Base-by-base conservation (phyloP, 1,139 yeast species). In the Geotrichum candidum region DNA sequence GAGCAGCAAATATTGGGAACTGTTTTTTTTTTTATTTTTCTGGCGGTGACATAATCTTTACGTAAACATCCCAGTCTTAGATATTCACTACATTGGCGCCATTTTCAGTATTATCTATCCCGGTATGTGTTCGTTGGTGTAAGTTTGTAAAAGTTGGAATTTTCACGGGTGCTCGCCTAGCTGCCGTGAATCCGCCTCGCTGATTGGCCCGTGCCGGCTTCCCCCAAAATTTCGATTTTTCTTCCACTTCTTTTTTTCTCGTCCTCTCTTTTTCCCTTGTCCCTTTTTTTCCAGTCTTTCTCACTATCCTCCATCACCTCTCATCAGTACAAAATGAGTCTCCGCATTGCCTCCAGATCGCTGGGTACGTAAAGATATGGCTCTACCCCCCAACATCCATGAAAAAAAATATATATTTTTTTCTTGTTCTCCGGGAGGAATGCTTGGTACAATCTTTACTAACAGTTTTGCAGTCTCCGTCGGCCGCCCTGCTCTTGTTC, bases 331-430 rank as follows among this genome's bases (percentile, higher is more conserved):
- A 66, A 54, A 59, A 69, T 69, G 71, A 69, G 71, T 67, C 70
- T 69, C 61, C 70, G 72, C 60, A 64, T 68, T 60, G 70, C 69
- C 53, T 60, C 71, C 56, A 67, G 68, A 59, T 56, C 67, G 58
- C 62, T 68, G 66, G 70, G 69, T 68, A 65, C 51, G 69, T 65
- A 31, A n/a, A 48, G 7, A 3, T 23, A 15, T n/a, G 15, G 6
- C 22, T 35, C 11, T 35, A n/a, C 6, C 25, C n/a, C n/a, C 18
- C 18, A 18, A n/a, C 18, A 1, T 23, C 18, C 10, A 2, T n/a
- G 10, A n/a, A n/a, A 7, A 41, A 7, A n/a, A 23, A 10, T 23
- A 48, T 13, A 11, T 13, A 13, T 29, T 1, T 29, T 10, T 10
- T 18, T 15, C 13, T 51, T 10, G 29, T 9, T 51, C 22, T 15